Conservation (phyloP, 2,329 filamentous ascomycete genomes). For the Aspergillus proliferans region DNA sequence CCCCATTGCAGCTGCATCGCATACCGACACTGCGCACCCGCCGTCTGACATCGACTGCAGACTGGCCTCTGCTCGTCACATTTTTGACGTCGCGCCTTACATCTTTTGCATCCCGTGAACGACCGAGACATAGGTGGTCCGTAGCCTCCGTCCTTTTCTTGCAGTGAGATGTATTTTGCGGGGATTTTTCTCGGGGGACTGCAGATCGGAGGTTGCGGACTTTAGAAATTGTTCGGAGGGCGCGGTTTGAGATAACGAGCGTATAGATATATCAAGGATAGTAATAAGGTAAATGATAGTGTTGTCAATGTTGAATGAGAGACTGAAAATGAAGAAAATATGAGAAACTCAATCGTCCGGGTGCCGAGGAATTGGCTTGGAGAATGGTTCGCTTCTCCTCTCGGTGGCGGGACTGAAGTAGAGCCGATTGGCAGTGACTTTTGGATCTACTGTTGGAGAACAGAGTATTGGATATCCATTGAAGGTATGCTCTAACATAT, state of each 20-base stretch:
- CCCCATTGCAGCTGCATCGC: slow-evolving; percentile 39
- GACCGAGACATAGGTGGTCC: slow-evolving; percentile 32
- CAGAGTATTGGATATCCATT: slow-evolving; percentile 11
- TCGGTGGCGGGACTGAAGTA: not conserved
- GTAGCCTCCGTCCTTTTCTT: not conserved
- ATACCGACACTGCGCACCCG: slow-evolving; percentile 35
- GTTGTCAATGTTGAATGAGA: not conserved
- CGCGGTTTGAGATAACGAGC: too few relatives aligned
- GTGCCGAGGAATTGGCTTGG: slow-evolving; percentile 5
- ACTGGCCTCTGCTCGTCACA: slow-evolving; percentile 39
- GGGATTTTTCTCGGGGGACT: not conserved
- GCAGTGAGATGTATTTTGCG: not conserved
- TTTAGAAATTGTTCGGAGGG: too few relatives aligned
- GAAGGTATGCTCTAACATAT: not conserved
- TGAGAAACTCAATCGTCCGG: too few relatives aligned
- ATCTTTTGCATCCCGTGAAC: slow-evolving; percentile 39
- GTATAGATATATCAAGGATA: too few relatives aligned
- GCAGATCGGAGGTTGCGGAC: too few relatives aligned
- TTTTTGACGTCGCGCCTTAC: slow-evolving; percentile 41
- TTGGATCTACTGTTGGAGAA: not conserved
- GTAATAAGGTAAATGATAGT: too few relatives aligned
- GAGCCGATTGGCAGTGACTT: too few relatives aligned
- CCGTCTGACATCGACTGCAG: slow-evolving; percentile 35
- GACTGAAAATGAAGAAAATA: slow-evolving; percentile 1
- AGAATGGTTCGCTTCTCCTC: slow-evolving; percentile 1